Evolutionary conservation across 805 yeast genomes (phyloP), one percentile per base, ranked within the genome.

Genomic region (Lachancea dasiensis): DNA sequence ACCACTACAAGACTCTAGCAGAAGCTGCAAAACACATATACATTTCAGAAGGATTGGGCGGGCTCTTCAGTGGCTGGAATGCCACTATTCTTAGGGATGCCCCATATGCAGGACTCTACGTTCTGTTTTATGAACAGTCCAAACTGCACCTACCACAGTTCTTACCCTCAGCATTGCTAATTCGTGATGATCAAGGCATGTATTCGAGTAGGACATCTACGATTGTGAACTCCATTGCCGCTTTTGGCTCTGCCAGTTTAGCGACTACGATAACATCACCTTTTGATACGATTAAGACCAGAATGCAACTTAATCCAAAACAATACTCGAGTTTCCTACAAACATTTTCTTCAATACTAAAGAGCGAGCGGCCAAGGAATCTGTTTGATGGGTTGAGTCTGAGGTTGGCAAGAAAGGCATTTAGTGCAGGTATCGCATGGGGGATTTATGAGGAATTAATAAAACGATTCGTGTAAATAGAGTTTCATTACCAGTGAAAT

Each of bases 351-450:
- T 22, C 42, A 21, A 72, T 70, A 40, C 52, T 62, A 49, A 64
- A 48, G 43, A 63, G 58, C 51, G 89, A 64, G 60, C 80, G 67
- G 4, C 47, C 70, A 18, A 46, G 60, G 18, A 73, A 79, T 31
- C 65, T 92, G 37, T 89, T 92, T 58, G 81, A 86, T 58, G 98
- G 98, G 0, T 63, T 92, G 21, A 73, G 86, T 27, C 68, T 92
- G 49, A 69, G 98, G 47, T 68, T 92, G 34, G 70, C 81, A 4
- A 70, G 97, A 49, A 92, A 92, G 61, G 95, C 90, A 0, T 59
- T 85, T 33, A 83, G 95, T 60, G 90, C 97, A 0, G 97, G 95
- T 1, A 86, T 92, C 44, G 87, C 95, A 34, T 92, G 98, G 98
- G 86, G 95, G 42, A 80, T 92, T 17, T 92, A 90, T 58, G 98